Percentiles rank a stretch among this genome's conserved stretches.
Evolutionary conservation across 805 yeast species (phyloP).

Genomic region (Isabelozyma rhagii): DNA sequence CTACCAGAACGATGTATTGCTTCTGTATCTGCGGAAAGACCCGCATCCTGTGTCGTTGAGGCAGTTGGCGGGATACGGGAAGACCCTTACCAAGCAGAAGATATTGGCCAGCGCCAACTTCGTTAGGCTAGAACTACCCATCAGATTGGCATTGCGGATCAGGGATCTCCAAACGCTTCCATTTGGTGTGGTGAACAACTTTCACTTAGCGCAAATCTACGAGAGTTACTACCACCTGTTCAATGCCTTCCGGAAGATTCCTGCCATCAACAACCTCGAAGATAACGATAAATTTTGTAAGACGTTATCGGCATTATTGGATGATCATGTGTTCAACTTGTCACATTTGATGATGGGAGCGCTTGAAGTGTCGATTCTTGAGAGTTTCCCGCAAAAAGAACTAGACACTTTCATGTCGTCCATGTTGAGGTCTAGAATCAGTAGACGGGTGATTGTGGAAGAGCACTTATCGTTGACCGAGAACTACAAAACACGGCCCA

Average conservation of each 20-base stretch:
- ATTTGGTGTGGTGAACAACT: slow-evolving; percentile 78
- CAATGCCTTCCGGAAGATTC: slow-evolving; percentile 75
- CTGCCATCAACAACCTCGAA: slow-evolving; percentile 61
- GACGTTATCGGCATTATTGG: slow-evolving; percentile 60
- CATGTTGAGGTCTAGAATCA: slow-evolving; percentile 79
- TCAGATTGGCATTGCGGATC: slow-evolving; percentile 77
- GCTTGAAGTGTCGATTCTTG: slow-evolving; percentile 66
- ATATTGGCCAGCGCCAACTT: slow-evolving; percentile 82
- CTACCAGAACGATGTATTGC: slow-evolving; percentile 73
- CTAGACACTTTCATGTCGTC: slow-evolving; percentile 75
- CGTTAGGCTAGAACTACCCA: slow-evolving; percentile 80
- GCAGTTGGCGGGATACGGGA: slow-evolving; percentile 88
- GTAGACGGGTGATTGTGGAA: slow-evolving; percentile 86
- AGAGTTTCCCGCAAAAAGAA: slow-evolving; percentile 54
- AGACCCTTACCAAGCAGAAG: slow-evolving; percentile 70
- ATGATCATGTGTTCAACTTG: slow-evolving; percentile 75
- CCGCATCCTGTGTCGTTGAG: slow-evolving; percentile 90
- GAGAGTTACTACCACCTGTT: slow-evolving; percentile 87
- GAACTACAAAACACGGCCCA: slow-evolving; percentile 50
- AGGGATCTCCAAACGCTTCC: slow-evolving; percentile 79
- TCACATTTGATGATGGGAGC: slow-evolving; percentile 95
- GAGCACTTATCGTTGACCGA: slow-evolving; percentile 82
- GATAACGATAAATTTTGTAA: slow-evolving; percentile 75
- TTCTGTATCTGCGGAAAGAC: slow-evolving; percentile 56
- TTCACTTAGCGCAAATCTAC: slow-evolving; percentile 82